A percentile compares a stretch with the other conserved stretches of the same genome.
Evolutionary conservation across 805 yeast species (phyloP).

Genomic region (Jamesozyma jinghongensis): DNA sequence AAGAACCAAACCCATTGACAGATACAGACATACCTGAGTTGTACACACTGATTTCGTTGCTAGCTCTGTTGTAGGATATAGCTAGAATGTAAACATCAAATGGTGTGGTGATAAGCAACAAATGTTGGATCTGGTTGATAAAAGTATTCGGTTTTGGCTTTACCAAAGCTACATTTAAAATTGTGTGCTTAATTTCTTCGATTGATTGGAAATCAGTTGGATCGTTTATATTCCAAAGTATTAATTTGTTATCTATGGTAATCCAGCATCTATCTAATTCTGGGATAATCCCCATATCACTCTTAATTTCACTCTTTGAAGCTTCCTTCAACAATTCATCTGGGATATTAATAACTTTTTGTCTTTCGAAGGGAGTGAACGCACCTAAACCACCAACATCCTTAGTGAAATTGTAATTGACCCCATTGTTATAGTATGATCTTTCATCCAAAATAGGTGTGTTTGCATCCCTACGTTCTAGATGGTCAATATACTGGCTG

Average conservation of each 20-base stretch:
- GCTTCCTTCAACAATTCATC: conserved; percentile 70
- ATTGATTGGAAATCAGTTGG: conserved; percentile 65
- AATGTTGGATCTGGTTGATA: conserved; percentile 61
- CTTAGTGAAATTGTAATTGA: conserved; percentile 59
- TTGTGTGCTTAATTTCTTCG: conserved; percentile 73
- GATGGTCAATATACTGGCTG: conserved; percentile 49
- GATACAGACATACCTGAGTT: conserved; percentile 79
- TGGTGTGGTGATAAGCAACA: conserved; percentile 73
- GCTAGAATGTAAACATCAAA: conserved; percentile 71
- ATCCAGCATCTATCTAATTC: conserved; percentile 82
- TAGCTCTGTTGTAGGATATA: conserved; percentile 40
- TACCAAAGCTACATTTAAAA: conserved; percentile 66
- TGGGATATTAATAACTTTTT: conserved; percentile 62
- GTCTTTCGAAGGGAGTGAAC: conserved; percentile 70
- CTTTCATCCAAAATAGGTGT: conserved; percentile 46
- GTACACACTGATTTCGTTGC: conserved; percentile 54
- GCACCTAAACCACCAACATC: conserved; percentile 36
- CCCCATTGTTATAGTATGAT: conserved; percentile 44
- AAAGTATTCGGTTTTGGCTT: conserved; percentile 76
- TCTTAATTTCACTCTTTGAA: conserved; percentile 52
- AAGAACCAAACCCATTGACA: conserved; percentile 66
- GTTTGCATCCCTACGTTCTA: conserved; percentile 50
- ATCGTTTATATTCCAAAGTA: conserved; percentile 71
- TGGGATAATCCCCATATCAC: conserved; percentile 76
- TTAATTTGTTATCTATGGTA: conserved; percentile 67